phyloP scores from a whole-genome alignment of 2,329 filamentous ascomycete species.

The Neonectria magnoliae region DNA sequence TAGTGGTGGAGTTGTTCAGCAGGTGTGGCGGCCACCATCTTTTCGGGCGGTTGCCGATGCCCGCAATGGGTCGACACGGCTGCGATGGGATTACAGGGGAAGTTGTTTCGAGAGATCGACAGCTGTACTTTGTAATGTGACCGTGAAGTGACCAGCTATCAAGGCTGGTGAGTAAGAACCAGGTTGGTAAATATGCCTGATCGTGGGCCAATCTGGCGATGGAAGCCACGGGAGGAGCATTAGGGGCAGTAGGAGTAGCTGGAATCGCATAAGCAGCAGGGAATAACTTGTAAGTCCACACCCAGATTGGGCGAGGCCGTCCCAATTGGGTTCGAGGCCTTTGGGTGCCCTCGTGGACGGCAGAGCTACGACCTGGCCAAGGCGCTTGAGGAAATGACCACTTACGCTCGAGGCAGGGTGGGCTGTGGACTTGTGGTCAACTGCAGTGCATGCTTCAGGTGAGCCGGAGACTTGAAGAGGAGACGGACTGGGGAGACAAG shows the following conservation, averaged over 20 bases:
- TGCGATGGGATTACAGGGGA: conserved; percentile 21
- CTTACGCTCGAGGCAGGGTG: conserved; percentile 12
- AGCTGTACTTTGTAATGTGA: conserved; percentile 10
- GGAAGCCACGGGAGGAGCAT: conserved; percentile 8
- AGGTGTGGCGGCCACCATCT: conserved; percentile 27
- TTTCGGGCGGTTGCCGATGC: conserved; percentile 19
- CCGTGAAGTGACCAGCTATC: conserved; percentile 21
- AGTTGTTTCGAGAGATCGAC: conserved; percentile 14
- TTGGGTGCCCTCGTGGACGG: conserved; percentile 23
- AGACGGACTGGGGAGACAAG: neutral
- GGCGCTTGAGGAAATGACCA: conserved; percentile 23
- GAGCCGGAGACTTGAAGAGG: conserved; percentile 16
- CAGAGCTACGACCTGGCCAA: conserved; percentile 20
- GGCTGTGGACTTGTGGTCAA: conserved; percentile 2
- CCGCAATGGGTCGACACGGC: conserved; percentile 13
- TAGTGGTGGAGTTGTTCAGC: conserved; percentile 18
- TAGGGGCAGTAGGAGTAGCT: conserved; percentile 14
- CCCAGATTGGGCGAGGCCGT: conserved; percentile 33
- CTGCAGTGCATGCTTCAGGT: conserved; percentile 39
- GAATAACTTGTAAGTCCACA: conserved; percentile 29
- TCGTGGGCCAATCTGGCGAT: conserved; percentile 1
- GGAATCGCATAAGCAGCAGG: conserved; percentile 30
- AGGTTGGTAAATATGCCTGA: conserved; percentile 3
- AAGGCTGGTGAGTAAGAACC: conserved; percentile 29
- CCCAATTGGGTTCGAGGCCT: conserved; percentile 35